A percentile compares a stretch with the other conserved stretches of the same genome.
These are phyloP conservation scores for Globisporangium viniferum DNA, from an alignment of 352 stramenopile species.

Conservation along the genomic window DNA sequence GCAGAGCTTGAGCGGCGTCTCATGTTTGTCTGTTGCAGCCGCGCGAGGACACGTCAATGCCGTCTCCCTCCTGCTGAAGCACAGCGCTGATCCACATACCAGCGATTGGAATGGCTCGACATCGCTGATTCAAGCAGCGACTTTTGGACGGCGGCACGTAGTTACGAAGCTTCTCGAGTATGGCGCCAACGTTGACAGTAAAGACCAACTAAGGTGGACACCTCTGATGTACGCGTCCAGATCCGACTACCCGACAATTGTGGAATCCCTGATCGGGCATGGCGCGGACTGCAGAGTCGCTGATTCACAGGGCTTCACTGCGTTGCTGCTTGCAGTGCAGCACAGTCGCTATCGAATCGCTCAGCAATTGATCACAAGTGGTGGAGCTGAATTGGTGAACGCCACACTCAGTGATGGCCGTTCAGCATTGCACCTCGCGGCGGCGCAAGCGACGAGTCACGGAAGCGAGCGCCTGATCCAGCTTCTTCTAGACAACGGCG, in stretches of 20 bases:
- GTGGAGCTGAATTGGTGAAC: not conserved
- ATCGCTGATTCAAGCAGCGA: not conserved
- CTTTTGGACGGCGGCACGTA: not conserved
- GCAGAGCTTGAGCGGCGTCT: not conserved
- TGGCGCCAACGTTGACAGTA: not conserved
- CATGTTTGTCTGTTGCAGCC: not conserved
- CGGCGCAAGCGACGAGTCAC: not conserved
- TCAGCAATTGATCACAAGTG: not conserved
- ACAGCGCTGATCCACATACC: not conserved
- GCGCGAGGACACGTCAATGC: conserved; percentile 1
- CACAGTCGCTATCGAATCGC: not conserved
- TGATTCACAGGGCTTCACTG: conserved; percentile 1
- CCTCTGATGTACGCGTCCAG: conserved; percentile 5
- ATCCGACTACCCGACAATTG: not conserved
- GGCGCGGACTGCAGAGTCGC: not conserved
- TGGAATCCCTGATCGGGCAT: not conserved
- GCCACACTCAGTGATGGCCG: not conserved
- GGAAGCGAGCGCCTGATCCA: not conserved
- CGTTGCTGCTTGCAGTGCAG: conserved; percentile 6
- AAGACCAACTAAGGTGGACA: not conserved
- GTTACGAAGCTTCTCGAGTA: conserved; percentile 2
- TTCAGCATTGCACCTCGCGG: conserved; percentile 8
- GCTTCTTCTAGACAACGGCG: not conserved
- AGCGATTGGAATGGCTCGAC: not conserved
- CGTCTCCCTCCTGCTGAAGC: conserved; percentile 3